phyloP scores from a whole-genome alignment of 2,329 filamentous ascomycete genomes.

The Microdochium bolleyi region DNA sequence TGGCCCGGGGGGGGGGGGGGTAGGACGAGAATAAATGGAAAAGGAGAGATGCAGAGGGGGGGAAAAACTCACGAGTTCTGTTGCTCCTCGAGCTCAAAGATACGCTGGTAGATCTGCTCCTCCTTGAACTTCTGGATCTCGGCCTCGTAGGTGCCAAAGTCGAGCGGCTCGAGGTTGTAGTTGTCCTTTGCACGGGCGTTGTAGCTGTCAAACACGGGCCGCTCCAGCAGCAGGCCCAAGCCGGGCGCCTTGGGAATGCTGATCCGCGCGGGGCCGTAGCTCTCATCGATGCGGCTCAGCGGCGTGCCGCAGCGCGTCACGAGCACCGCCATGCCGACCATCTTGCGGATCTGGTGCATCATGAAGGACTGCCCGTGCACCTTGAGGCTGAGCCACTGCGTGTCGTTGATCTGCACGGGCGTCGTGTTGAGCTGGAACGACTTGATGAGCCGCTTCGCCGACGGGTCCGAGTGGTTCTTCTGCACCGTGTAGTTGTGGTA shows the following conservation, averaged over 20 bases:
- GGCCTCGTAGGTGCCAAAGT: slow-evolving; percentile 70
- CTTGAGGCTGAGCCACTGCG: slow-evolving; percentile 91
- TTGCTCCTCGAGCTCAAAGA: slow-evolving; percentile 83
- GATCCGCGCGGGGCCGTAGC: slow-evolving; percentile 64
- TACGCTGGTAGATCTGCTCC: slow-evolving; percentile 81
- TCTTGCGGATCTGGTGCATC: slow-evolving; percentile 99
- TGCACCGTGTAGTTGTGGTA: slow-evolving; percentile 98
- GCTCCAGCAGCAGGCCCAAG: slow-evolving; percentile 78
- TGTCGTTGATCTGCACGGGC: slow-evolving; percentile 81
- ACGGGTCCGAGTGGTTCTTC: slow-evolving; percentile 73
- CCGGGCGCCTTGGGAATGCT: slow-evolving; percentile 92
- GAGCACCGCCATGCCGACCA: slow-evolving; percentile 89
- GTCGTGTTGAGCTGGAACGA: slow-evolving; percentile 72
- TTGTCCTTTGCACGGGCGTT: slow-evolving; percentile 63
- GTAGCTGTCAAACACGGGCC: slow-evolving; percentile 86
- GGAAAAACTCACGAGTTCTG: slow-evolving; percentile 65
- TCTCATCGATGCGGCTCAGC: slow-evolving; percentile 61
- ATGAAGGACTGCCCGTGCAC: slow-evolving; percentile 98
- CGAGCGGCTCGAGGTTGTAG: slow-evolving; percentile 59
- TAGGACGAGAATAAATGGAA: background rate
- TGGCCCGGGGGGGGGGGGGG: background rate
- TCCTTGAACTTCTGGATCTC: slow-evolving; percentile 87
- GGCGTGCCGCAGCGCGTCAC: slow-evolving; percentile 78
- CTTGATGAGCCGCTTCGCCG: slow-evolving; percentile 84
- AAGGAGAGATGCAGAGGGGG: background rate